These are phyloP conservation scores for Bertia moriformis DNA, from an alignment of 2,329 filamentous ascomycete genomes.

Conservation along the genomic window DNA sequence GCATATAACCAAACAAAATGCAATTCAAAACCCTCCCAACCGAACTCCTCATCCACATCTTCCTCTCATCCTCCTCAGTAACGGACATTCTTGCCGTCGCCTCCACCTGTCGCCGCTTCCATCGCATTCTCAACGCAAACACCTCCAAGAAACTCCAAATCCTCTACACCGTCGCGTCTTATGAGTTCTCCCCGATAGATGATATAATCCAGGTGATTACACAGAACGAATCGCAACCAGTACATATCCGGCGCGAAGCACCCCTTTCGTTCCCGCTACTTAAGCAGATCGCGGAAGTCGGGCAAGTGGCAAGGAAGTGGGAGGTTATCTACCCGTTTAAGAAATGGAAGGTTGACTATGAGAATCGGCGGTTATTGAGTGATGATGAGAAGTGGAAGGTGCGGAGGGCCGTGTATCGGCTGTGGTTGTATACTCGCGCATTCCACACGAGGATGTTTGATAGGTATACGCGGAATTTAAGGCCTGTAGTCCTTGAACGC, in stretches of 20 bases:
- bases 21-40: too few species aligned
- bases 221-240: conserved; percentile 41
- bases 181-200: conserved; percentile 38
- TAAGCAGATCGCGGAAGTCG: conserved; percentile 35
- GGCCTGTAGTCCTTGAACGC: conserved; percentile 30
- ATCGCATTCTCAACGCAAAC: neutral
- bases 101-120: neutral
- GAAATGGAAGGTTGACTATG: conserved; percentile 44
- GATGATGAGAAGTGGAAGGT: conserved; percentile 30
- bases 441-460: conserved; percentile 18
- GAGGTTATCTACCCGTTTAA: conserved; percentile 46
- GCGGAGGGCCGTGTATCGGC: conserved; percentile 41
- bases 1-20: too few species aligned
- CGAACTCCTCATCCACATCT: neutral
- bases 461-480: conserved; percentile 30
- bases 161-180: neutral
- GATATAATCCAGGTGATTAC: conserved; percentile 45
- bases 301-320: conserved; percentile 39
- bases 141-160: neutral
- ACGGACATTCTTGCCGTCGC: neutral
- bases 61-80: neutral
- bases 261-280: conserved; percentile 38
- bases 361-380: conserved; percentile 35
- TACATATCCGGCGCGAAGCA: conserved; percentile 33
- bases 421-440: neutral